These are phyloP conservation scores for Ceratocystis papillata DNA, from an alignment of 2,329 filamentous ascomycete species.

Conservation along the genomic window DNA sequence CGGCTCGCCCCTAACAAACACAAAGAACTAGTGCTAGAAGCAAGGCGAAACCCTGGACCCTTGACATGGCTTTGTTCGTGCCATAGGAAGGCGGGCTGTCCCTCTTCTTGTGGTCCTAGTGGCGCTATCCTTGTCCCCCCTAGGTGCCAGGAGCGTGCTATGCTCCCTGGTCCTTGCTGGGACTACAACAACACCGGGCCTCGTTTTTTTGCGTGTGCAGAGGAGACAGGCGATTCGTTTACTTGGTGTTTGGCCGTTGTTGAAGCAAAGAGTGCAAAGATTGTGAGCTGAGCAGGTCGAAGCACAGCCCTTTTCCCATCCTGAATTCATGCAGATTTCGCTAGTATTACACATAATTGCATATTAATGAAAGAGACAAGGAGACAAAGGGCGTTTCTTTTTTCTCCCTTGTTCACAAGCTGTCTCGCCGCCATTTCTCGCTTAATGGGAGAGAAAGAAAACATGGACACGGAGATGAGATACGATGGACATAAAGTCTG, in stretches of 20 bases:
- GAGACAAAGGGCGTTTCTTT: background rate
- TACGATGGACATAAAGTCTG: background rate
- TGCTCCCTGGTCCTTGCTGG: constrained; percentile 3
- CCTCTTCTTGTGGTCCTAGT: no score
- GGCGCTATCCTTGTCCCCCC: background rate
- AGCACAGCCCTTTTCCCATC: background rate
- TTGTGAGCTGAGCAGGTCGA: background rate
- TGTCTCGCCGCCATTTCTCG: background rate
- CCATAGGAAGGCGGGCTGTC: no score
- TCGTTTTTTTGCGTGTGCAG: background rate
- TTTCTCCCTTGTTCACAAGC: background rate
- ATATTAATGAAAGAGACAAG: background rate
- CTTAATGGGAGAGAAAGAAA: background rate
- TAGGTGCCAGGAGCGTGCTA: no score
- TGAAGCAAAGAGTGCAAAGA: background rate
- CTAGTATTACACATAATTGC: background rate
- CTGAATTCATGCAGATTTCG: background rate
- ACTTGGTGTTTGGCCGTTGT: background rate
- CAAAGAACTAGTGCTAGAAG: no score
- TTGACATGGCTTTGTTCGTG: no score
- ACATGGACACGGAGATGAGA: background rate
- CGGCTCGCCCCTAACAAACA: no score
- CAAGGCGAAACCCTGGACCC: no score
- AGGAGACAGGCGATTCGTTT: background rate
- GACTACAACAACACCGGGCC: background rate